Conservation (phyloP, 192 early-diverging fungal genomes). For the Umbelopsis vinacea region DNA sequence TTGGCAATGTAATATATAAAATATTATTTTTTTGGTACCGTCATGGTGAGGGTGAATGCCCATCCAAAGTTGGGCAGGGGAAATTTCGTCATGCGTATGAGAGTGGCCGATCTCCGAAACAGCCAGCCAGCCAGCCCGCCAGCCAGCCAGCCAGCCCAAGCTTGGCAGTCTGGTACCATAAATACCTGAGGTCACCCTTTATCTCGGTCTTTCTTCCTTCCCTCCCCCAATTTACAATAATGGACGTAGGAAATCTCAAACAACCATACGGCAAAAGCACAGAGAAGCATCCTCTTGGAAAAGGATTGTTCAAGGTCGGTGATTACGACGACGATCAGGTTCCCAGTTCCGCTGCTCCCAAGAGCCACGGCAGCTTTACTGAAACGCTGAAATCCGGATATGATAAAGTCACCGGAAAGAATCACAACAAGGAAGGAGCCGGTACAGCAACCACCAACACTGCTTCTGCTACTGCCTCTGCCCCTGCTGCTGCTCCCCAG, state of each 20-base stretch:
- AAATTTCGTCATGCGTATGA: conserved; percentile 17
- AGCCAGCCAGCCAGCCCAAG: too few relatives aligned
- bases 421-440: background rate
- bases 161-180: background rate
- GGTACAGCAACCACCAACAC: background rate
- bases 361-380: conserved; percentile 7
- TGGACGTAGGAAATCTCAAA: conserved; percentile 27
- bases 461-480: background rate
- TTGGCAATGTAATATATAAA: background rate
- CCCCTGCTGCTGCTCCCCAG: background rate
- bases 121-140: too few relatives aligned
- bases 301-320: conserved; percentile 22
- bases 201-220: background rate
- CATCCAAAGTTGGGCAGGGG: background rate
- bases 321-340: conserved; percentile 20
- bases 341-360: background rate
- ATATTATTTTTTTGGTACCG: background rate
- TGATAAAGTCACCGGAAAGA: background rate
- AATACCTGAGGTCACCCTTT: background rate
- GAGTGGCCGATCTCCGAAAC: background rate
- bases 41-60: background rate
- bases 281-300: background rate
- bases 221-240: background rate
- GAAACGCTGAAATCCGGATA: background rate
- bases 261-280: background rate